Conservation (phyloP, 805 yeast genomes). For the Wickerhamomyces chaumierensis region DNA sequence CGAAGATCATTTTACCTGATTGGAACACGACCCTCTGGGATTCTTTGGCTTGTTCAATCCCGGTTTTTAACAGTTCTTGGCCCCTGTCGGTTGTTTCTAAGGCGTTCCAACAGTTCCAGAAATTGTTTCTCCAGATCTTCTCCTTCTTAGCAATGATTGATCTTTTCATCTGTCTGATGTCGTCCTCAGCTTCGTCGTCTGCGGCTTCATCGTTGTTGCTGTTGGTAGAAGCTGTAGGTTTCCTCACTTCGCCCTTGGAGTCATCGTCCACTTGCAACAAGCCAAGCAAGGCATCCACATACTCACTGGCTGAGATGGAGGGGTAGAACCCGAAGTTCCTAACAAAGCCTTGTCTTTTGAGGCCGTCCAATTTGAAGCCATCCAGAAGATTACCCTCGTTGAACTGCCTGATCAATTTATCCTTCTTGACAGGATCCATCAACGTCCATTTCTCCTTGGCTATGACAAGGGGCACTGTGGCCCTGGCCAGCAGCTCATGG, state of each 20-base stretch:
- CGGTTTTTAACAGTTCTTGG: conserved; percentile 47
- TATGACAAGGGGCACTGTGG: conserved; percentile 87
- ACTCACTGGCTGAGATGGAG: conserved; percentile 82
- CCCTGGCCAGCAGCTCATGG: conserved; percentile 87
- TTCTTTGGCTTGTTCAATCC: conserved; percentile 73
- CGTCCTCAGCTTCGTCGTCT: conserved; percentile 20
- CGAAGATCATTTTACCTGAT: conserved; percentile 84
- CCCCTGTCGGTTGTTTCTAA: conserved; percentile 24
- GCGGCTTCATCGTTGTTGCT: conserved; percentile 8
- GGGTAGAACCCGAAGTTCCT: conserved; percentile 84
- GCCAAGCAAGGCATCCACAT: conserved; percentile 81
- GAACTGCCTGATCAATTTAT: conserved; percentile 58
- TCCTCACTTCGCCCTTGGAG: conserved; percentile 1
- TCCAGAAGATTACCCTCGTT: conserved; percentile 44
- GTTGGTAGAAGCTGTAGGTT: too few relatives aligned
- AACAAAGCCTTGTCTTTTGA: conserved; percentile 77
- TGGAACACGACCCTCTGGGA: conserved; percentile 77
- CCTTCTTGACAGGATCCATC: conserved; percentile 71
- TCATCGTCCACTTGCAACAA: conserved; percentile 58
- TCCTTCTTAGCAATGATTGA: conserved; percentile 29
- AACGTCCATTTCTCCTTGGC: conserved; percentile 91
- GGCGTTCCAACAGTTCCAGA: conserved; percentile 63
- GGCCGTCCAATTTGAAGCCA: conserved; percentile 70
- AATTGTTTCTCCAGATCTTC: conserved; percentile 64
- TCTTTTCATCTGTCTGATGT: conserved; percentile 5